Evolutionary conservation across 176 grass and related monocot genomes (phyloP), one percentile per base, ranked within the genome.

Genomic region (Carex pumila): DNA sequence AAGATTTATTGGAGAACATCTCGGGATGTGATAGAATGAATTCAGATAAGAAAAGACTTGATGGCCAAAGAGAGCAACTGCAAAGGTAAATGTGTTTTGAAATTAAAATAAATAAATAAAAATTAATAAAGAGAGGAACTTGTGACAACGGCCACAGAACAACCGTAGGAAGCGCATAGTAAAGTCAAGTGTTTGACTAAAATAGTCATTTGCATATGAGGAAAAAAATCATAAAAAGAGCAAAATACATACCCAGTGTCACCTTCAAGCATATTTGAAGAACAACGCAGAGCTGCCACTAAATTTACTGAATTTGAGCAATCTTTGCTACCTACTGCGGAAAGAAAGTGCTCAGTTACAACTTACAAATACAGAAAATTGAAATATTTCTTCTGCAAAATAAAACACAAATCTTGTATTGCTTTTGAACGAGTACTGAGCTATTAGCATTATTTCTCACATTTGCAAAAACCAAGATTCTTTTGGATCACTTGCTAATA

Each of bases 201-300:
- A 75, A 84, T 62, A 81, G 0, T 34, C 15, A 63, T 68, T 75
- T 65, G 9, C 21, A 78, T 14, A 65, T 19, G 65, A 65, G 37
- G 47, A n/a, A 2, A 69, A 37, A 65, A 10, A 81, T 47, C 4
- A 81, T 9, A 71, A 32, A 21, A 53, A 36, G 31, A 73, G 47
- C 29, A 85, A 78, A 83, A 73, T 61, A 30, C 86, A 13, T 98
- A 98, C 95, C 95, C 95, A 49, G 92, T 98, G 91, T 98, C 95
- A 82, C 95, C 95, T 93, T 98, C 92, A 71, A 95, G 95, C 89
- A 98, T 90, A 76, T 95, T 98, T 71, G 80, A 87, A 86, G 96
- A 98, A 85, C 92, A 98, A 86, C 65, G 85, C 49, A 98, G 80
- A 32, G 63, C 83, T 83, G 91, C 88, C 61, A 85, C 83, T 43